A percentile compares a stretch with the other conserved stretches of the same genome.
Evolutionary conservation across 2,329 filamentous ascomycete genomes (phyloP).

Genomic region (Neobulgaria alba): DNA sequence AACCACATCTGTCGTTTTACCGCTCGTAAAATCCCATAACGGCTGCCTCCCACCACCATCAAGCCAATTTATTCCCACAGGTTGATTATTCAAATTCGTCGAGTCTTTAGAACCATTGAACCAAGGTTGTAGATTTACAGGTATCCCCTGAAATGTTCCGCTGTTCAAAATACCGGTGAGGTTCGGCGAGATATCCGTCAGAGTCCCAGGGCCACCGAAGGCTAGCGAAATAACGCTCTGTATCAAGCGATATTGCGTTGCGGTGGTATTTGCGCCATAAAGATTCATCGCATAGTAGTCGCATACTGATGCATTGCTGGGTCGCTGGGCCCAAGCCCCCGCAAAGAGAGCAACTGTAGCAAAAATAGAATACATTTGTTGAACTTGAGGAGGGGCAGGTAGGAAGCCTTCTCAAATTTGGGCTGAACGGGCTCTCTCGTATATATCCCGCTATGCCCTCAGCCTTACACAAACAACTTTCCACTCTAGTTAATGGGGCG

Average conservation of each 20-base stretch:
- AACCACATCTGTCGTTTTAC: slow-evolving; percentile 14
- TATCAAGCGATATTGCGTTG: slow-evolving; percentile 25
- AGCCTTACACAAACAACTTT: no score
- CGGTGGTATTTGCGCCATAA: slow-evolving; percentile 22
- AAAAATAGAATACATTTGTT: no score
- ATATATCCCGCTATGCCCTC: no score
- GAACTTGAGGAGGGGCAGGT: no score
- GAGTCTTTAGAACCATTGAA: slow-evolving; percentile 28
- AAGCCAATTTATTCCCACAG: slow-evolving; percentile 25
- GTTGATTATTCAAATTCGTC: slow-evolving; percentile 25
- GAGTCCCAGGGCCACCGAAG: slow-evolving; percentile 21
- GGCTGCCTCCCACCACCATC: slow-evolving; percentile 26
- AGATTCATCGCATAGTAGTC: slow-evolving; percentile 26
- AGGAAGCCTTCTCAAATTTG: no score
- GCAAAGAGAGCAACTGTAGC: no score
- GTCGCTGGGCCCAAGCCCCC: slow-evolving; percentile 15
- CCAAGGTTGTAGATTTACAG: slow-evolving; percentile 24
- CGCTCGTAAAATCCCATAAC: slow-evolving; percentile 22
- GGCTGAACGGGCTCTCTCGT: no score
- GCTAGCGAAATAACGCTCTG: slow-evolving; percentile 27
- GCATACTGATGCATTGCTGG: slow-evolving; percentile 26
- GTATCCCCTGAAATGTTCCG: slow-evolving; percentile 17
- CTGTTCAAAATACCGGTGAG: slow-evolving; percentile 27
- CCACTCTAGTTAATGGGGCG: no score
- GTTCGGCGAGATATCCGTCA: slow-evolving; percentile 12